Percentiles rank a stretch among this genome's conserved stretches.
Conservation (phyloP, 495 filamentous ascomycete genomes). For the Daldinia bambusicola region DNA sequence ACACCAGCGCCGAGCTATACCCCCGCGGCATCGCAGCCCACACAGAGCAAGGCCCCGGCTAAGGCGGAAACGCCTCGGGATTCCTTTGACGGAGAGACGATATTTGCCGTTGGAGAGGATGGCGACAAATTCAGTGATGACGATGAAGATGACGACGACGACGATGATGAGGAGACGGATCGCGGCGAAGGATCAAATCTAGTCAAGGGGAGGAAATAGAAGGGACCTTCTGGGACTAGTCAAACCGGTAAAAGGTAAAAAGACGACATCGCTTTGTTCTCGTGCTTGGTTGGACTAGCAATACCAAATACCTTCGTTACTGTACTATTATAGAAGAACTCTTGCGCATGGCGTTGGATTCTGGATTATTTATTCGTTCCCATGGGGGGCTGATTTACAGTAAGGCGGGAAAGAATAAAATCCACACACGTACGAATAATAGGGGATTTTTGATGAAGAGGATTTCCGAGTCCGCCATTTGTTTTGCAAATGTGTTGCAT, state of each 20-base stretch:
- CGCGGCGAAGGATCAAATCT: constrained; percentile 68
- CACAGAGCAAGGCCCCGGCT: constrained; percentile 55
- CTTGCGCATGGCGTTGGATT: constrained; percentile 45
- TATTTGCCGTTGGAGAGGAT: constrained; percentile 92
- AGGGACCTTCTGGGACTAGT: constrained; percentile 7
- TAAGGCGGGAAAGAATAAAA: constrained; percentile 2
- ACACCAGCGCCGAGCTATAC: constrained; percentile 22
- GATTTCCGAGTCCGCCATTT: constrained; percentile 3
- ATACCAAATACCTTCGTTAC: constrained; percentile 32
- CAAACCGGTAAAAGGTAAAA: constrained; percentile 12
- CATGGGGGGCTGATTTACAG: neutral
- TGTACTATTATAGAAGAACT: constrained; percentile 45
- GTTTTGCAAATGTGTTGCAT: constrained; percentile 15
- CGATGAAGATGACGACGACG: constrained; percentile 70
- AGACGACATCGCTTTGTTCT: constrained; percentile 13
- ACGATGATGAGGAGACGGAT: constrained; percentile 62
- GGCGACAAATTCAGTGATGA: constrained; percentile 70
- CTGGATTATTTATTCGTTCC: constrained; percentile 10
- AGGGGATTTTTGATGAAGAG: constrained; percentile 14
- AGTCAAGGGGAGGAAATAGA: constrained; percentile 62
- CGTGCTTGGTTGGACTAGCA: constrained; percentile 18
- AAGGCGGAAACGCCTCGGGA: constrained; percentile 64
- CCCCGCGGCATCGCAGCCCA: constrained; percentile 39
- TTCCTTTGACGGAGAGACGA: constrained; percentile 89
- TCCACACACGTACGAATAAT: constrained; percentile 19